Evolutionary conservation across 768 basidiomycete species (phyloP).

Genomic region (Cystoderma amianthinum): DNA sequence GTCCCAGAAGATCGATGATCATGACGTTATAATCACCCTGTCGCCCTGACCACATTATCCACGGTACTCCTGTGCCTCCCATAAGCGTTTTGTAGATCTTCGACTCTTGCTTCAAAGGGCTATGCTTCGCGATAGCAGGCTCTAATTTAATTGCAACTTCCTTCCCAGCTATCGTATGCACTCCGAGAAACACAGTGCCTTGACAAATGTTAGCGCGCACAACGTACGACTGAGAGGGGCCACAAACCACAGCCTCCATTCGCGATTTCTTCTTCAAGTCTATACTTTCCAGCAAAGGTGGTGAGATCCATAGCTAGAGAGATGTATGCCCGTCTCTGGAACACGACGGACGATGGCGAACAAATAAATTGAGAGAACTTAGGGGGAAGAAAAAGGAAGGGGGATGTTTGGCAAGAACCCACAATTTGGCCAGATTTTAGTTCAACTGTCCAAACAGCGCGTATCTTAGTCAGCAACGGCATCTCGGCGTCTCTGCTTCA

Average conservation of each 20-base stretch:
- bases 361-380: no score
- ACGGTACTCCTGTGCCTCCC: slow-evolving; percentile 85
- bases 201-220: slow-evolving; percentile 1
- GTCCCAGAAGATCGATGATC: slow-evolving; percentile 94
- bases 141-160: slow-evolving; percentile 83
- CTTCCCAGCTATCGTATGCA: slow-evolving; percentile 76
- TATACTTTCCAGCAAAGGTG: slow-evolving; percentile 70
- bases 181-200: slow-evolving; percentile 76
- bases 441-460: no score
- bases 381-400: no score
- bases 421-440: no score
- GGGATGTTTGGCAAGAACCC: no score
- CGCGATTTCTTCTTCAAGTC: slow-evolving; percentile 73
- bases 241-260: slow-evolving; percentile 71
- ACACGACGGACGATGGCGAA: no score
- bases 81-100: slow-evolving; percentile 90
- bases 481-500: no score
- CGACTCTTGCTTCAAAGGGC: slow-evolving; percentile 80
- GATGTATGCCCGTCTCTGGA: no score
- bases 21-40: slow-evolving; percentile 96
- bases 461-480: no score
- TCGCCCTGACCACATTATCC: slow-evolving; percentile 88
- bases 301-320: slow-evolving; percentile 24
- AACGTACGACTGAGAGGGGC: neutral
- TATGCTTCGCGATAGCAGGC: slow-evolving; percentile 48